Base-by-base conservation (phyloP, 768 basidiomycete species). In the Cystofilobasidium capitatum region DNA sequence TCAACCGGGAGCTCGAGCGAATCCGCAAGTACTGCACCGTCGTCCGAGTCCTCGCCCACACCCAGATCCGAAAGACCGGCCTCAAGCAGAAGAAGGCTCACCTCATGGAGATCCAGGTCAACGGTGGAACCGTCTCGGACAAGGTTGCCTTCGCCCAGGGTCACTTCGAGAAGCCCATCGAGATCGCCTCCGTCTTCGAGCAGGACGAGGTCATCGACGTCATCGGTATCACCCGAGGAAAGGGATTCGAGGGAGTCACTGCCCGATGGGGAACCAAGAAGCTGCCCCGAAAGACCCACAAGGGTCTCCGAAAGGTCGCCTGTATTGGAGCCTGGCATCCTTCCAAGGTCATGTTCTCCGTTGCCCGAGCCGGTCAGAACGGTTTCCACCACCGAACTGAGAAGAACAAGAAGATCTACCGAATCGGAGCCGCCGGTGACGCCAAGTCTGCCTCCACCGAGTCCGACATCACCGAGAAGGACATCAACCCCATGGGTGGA, bases 1-100 rank as follows among this genome's bases (percentile, higher is more conserved):
- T 90, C 74, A 82, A 86, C 70, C 91, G 92, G 76, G 96, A 99
- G 79, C 87, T 99, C 74, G 94, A 98, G 83, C 91, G 96, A 74
- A 98, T 99, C 77, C 89, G 91, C 82, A 98, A 98, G 81, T 98
- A 99, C 84, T 98, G 94, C 85, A 92, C 96, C 66, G 93, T 99
- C 75, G 96, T 99, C 78, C 92, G 96, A 81, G 90, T 98, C 74
- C 89, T 99, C 73, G 93, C 92, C 71, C 96, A 99, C 85, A 96
- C 96, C 72, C 96, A 99, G 79, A 88, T 97, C 79, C 86, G 89
- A 82, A 92, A 93, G 84, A 99, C 96, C 42, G 91, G 92, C 75
- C 87, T 99, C 75, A 83, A 82, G 75, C 96, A 98, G 83, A 99
- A 98, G 89, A 98, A 92, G 83, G 96, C 96, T 29, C 96, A 99